A percentile compares a stretch with the other conserved stretches of the same genome.
phyloP scores from a whole-genome alignment of 495 filamentous ascomycete genomes.

The Cercophora newfieldiana region DNA sequence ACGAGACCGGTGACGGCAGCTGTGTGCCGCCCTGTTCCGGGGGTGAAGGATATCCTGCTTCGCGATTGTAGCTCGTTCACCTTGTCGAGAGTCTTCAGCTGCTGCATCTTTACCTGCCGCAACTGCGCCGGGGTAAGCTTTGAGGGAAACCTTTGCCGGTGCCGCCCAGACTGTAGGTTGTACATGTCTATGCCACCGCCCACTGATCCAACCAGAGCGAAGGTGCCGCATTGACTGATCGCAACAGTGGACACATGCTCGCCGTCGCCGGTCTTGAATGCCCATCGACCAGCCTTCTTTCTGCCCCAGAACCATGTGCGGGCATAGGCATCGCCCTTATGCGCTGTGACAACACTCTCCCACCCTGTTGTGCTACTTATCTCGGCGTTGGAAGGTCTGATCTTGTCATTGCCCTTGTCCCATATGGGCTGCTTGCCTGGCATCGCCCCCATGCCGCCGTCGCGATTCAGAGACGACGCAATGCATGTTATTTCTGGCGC shows the following conservation, averaged over 20 bases:
- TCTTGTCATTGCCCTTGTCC: constrained; percentile 66
- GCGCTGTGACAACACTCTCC: constrained; percentile 96
- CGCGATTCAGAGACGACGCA: constrained; percentile 85
- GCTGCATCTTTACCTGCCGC: constrained; percentile 59
- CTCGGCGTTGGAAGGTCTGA: constrained; percentile 57
- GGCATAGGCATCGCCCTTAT: constrained; percentile 78
- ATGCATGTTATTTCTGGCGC: constrained; percentile 87
- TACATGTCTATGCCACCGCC: constrained; percentile 86
- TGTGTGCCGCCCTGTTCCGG: constrained; percentile 66
- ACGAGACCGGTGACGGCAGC: constrained; percentile 81
- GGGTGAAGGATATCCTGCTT: constrained; percentile 40
- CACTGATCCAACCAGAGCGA: constrained; percentile 85
- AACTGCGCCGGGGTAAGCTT: constrained; percentile 64
- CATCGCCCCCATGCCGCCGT: constrained; percentile 83
- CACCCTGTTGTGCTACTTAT: constrained; percentile 77
- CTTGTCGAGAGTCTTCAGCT: constrained; percentile 47
- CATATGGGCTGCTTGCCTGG: constrained; percentile 70
- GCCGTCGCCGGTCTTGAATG: constrained; percentile 81
- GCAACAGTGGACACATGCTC: constrained; percentile 83
- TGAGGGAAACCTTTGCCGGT: constrained; percentile 82
- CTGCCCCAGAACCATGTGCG: constrained; percentile 98
- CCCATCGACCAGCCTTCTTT: constrained; percentile 90
- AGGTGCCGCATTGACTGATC: constrained; percentile 88
- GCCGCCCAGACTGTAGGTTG: constrained; percentile 90
- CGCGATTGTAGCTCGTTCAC: constrained; percentile 48